These are phyloP conservation scores for Ogataea degrootiae DNA, from an alignment of 805 yeast species.

Conservation along the genomic window DNA sequence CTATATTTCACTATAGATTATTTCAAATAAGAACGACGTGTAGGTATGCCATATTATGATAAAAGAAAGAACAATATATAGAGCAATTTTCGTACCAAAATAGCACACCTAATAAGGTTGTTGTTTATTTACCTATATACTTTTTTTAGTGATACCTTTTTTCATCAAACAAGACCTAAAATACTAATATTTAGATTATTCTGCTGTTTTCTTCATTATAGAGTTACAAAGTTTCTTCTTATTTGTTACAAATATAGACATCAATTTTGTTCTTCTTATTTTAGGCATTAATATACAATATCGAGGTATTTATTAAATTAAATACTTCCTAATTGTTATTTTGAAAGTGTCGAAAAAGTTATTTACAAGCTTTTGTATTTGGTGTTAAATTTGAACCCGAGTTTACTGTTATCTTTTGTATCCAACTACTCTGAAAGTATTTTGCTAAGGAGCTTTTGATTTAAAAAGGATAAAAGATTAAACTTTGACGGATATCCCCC, in stretches of 20 bases:
- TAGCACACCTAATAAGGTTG: too few species aligned
- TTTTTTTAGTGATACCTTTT: too few species aligned
- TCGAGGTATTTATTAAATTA: slow-evolving; percentile 22
- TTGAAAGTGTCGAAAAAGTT: slow-evolving; percentile 11
- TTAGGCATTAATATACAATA: slow-evolving; percentile 1
- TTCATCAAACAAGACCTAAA: too few species aligned
- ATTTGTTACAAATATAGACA: slow-evolving; percentile 7
- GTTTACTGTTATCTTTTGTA: slow-evolving; percentile 6
- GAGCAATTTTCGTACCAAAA: too few species aligned
- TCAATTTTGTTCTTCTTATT: slow-evolving; percentile 4
- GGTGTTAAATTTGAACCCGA: slow-evolving; percentile 28
- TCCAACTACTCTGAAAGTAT: not conserved
- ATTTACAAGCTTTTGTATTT: slow-evolving; percentile 20
- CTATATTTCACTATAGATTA: slow-evolving; percentile 1
- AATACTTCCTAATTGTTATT: slow-evolving; percentile 15
- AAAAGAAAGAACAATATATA: too few species aligned
- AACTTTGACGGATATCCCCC: slow-evolving; percentile 35
- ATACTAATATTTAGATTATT: too few species aligned
- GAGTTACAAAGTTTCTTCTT: slow-evolving; percentile 4
- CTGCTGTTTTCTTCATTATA: not conserved
- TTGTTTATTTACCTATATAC: too few species aligned
- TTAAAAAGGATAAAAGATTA: slow-evolving; percentile 1
- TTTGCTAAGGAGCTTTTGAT: not conserved
- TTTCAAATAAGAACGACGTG: slow-evolving; percentile 1
- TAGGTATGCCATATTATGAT: not conserved